phyloP scores from a whole-genome alignment of 2,329 filamentous ascomycete species.

The Microcyclosporella mali region DNA sequence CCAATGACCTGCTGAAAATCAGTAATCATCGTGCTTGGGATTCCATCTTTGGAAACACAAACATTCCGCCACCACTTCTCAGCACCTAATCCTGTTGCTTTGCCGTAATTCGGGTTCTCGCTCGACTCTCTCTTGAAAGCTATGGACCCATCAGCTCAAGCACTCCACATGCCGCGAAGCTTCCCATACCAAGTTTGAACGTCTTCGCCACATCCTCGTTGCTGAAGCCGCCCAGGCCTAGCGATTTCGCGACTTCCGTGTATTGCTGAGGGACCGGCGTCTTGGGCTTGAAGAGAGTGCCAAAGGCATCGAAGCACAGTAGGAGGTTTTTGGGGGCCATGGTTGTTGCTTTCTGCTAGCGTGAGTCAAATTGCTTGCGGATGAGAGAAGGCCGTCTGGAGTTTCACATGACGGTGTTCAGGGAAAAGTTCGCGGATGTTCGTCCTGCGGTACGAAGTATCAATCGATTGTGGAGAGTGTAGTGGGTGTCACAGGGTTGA shows the following conservation, averaged over 20 bases:
- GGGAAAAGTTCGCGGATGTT: neutral
- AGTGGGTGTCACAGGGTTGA: neutral
- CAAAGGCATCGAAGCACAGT: constrained; percentile 59
- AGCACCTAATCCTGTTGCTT: constrained; percentile 45
- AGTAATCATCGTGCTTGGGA: neutral
- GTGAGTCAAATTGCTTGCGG: too few species aligned
- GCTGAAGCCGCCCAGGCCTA: constrained; percentile 43
- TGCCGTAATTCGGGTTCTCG: constrained; percentile 55
- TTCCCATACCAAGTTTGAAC: constrained; percentile 35
- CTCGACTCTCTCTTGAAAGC: constrained; percentile 47
- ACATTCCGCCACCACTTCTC: constrained; percentile 57
- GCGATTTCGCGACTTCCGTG: constrained; percentile 44
- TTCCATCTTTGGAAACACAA: constrained; percentile 15
- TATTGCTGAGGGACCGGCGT: constrained; percentile 50
- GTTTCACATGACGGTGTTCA: neutral
- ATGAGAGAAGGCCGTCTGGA: neutral
- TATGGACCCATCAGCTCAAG: constrained; percentile 1
- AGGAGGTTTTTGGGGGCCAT: constrained; percentile 42
- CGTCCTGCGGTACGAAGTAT: too few species aligned
- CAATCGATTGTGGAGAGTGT: neutral
- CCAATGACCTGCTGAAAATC: constrained; percentile 42
- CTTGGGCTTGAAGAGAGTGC: constrained; percentile 55
- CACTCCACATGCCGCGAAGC: neutral
- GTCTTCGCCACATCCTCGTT: constrained; percentile 37
- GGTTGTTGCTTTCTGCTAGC: neutral